Evolutionary conservation across 345 rosid species (phyloP).

Genomic region (Aquilaria malaccensis): DNA sequence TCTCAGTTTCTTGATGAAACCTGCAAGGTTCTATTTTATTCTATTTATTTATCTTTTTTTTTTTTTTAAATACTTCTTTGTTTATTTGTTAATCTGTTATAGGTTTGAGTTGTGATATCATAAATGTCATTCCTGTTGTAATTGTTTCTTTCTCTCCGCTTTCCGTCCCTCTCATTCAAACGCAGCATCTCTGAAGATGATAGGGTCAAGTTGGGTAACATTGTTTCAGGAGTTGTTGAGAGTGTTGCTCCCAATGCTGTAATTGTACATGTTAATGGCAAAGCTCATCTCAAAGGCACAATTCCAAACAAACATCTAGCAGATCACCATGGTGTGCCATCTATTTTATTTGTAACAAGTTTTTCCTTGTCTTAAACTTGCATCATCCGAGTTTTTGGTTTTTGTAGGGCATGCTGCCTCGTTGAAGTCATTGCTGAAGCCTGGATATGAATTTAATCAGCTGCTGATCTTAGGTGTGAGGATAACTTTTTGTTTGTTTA

Average conservation of each 20-base stretch:
- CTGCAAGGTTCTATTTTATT: slow-evolving; percentile 48
- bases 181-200: slow-evolving; percentile 72
- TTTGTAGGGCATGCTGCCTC: slow-evolving; percentile 54
- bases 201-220: slow-evolving; percentile 65
- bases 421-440: slow-evolving; percentile 64
- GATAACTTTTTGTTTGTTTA: too few species aligned
- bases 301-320: slow-evolving; percentile 78
- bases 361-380: slow-evolving; percentile 5
- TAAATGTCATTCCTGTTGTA: not conserved
- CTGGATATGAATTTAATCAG: slow-evolving; percentile 76
- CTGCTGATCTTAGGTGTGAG: slow-evolving; percentile 75
- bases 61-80: too few species aligned
- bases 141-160: not conserved
- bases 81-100: not conserved
- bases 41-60: not conserved
- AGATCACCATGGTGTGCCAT: slow-evolving; percentile 76
- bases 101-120: not conserved
- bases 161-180: not conserved
- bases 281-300: slow-evolving; percentile 60
- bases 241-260: slow-evolving; percentile 50
- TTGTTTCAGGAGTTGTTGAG: slow-evolving; percentile 80
- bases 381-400: slow-evolving; percentile 25
- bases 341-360: slow-evolving; percentile 3
- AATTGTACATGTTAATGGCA: slow-evolving; percentile 47
- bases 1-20: slow-evolving; percentile 80